Conservation (phyloP, 768 basidiomycete genomes). For the Leccinum imitatum region DNA sequence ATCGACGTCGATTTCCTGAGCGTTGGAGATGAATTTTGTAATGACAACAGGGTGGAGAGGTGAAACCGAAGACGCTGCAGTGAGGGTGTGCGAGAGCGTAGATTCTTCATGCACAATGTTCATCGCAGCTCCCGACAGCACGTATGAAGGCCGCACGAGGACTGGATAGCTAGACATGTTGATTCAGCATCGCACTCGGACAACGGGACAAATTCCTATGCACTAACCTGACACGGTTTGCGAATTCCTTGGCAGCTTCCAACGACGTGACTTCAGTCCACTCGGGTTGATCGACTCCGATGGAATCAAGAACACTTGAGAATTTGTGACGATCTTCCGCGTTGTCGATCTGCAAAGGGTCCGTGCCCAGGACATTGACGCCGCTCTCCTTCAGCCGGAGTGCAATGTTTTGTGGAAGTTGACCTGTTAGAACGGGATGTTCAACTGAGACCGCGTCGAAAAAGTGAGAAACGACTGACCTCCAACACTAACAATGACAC, state of each 20-base stretch:
- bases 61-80: slow-evolving; percentile 95
- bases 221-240: slow-evolving; percentile 67
- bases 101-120: slow-evolving; percentile 96
- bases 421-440: slow-evolving; percentile 51
- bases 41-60: slow-evolving; percentile 97
- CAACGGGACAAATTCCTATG: not conserved
- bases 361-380: slow-evolving; percentile 94
- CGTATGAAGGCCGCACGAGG: slow-evolving; percentile 97
- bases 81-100: slow-evolving; percentile 86
- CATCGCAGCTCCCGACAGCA: slow-evolving; percentile 98
- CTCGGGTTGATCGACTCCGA: slow-evolving; percentile 95
- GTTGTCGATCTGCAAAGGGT: slow-evolving; percentile 91
- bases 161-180: slow-evolving; percentile 77
- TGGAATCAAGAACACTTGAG: slow-evolving; percentile 91
- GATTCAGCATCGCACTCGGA: not conserved
- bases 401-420: slow-evolving; percentile 98
- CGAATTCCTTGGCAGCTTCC: slow-evolving; percentile 89
- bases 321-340: slow-evolving; percentile 99
- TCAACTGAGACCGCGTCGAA: not conserved
- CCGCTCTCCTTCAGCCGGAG: slow-evolving; percentile 88
- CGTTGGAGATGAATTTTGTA: slow-evolving; percentile 97
- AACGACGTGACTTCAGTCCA: slow-evolving; percentile 92
- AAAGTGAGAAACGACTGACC: slow-evolving; percentile 48
- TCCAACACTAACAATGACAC: slow-evolving; percentile 95
- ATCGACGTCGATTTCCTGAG: slow-evolving; percentile 98